Conservation (phyloP, 225 moss, liverwort and hornwort genomes). For the Polytrichum commune region DNA sequence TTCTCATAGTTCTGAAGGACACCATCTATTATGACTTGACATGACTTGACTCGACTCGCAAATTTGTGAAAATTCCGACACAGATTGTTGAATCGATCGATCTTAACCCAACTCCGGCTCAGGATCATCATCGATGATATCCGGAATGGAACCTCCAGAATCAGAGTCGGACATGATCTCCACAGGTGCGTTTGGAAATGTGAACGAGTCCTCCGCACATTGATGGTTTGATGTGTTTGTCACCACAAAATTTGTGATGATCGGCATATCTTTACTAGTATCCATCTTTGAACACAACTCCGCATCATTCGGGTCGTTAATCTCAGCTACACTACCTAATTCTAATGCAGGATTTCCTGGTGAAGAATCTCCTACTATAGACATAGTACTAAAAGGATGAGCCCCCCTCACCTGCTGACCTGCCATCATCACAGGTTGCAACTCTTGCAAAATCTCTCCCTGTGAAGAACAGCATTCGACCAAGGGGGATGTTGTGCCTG, state of each 20-base stretch:
- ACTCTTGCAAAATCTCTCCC: slow-evolving; percentile 24
- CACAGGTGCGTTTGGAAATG: slow-evolving; percentile 48
- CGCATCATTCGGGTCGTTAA: slow-evolving; percentile 3
- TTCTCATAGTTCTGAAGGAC: neutral
- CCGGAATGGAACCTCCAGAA: slow-evolving; percentile 73
- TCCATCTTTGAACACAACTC: slow-evolving; percentile 26
- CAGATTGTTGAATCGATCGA: neutral
- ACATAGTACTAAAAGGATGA: too few species aligned
- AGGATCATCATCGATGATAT: slow-evolving; percentile 54
- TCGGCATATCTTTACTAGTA: neutral
- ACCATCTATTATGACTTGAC: neutral
- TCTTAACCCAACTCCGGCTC: slow-evolving; percentile 54
- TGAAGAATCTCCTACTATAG: too few species aligned
- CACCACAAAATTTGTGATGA: slow-evolving; percentile 22
- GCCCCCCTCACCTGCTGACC: too few species aligned
- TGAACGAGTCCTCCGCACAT: slow-evolving; percentile 40
- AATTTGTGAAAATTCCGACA: neutral
- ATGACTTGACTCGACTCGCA: neutral
- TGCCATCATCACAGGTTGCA: slow-evolving; percentile 25
- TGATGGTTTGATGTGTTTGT: slow-evolving; percentile 10
- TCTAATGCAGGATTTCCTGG: slow-evolving; percentile 21
- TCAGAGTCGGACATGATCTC: slow-evolving; percentile 77
- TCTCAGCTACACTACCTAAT: slow-evolving; percentile 12
- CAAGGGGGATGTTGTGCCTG: slow-evolving; percentile 8
- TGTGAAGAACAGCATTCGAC: slow-evolving; percentile 31